Percentiles rank a stretch among this genome's conserved stretches.
Conservation (phyloP, 345 rosid species). For the Psidium guajava region DNA sequence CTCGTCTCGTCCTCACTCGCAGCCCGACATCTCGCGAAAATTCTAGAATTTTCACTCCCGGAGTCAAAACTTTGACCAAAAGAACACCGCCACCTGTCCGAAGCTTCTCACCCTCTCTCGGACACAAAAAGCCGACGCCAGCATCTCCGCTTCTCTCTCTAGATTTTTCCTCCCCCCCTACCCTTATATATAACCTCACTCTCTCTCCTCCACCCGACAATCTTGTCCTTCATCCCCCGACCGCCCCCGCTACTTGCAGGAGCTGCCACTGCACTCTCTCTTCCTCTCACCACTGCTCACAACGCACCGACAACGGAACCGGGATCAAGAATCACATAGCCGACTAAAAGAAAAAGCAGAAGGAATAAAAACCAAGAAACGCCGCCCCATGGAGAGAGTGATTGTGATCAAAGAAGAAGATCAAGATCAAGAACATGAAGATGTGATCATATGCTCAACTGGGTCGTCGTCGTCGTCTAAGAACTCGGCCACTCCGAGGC, state of each 20-base stretch:
- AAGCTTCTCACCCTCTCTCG: background rate
- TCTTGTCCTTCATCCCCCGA: background rate
- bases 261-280: no score
- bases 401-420: background rate
- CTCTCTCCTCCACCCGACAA: background rate
- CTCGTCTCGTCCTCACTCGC: background rate
- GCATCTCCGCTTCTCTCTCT: background rate
- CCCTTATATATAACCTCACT: background rate
- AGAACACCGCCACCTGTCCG: background rate
- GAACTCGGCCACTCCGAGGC: slow-evolving; percentile 17
- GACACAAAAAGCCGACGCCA: background rate
- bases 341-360: no score
- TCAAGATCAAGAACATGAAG: background rate
- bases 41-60: background rate
- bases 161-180: background rate
- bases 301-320: background rate
- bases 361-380: background rate
- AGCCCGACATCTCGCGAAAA: background rate
- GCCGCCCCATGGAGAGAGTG: background rate
- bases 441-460: background rate
- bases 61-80: background rate
- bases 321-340: background rate
- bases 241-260: no score
- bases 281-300: no score
- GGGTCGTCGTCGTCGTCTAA: slow-evolving; percentile 7